These are phyloP conservation scores for Talaromyces pinophilus DNA, from an alignment of 2,329 filamentous ascomycete species.

Conservation along the genomic window DNA sequence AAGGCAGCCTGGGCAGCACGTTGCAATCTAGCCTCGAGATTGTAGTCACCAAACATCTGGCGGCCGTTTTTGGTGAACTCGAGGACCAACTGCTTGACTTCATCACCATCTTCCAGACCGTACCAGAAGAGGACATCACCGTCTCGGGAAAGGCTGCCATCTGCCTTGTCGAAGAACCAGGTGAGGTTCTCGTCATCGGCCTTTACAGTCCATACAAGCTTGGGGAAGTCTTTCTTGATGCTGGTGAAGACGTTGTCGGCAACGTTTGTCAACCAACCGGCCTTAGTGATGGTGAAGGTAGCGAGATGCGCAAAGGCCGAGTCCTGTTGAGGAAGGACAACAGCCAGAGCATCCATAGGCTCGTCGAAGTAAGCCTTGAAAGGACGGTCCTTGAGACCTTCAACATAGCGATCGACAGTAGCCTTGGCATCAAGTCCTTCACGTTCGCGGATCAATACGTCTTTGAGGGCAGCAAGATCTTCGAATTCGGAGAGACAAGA, in stretches of 20 bases:
- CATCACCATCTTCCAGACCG: constrained; percentile 76
- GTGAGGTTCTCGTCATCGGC: constrained; percentile 94
- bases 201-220: constrained; percentile 94
- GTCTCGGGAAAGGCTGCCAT: constrained; percentile 82
- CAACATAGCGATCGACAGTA: constrained; percentile 83
- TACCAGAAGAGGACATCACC: constrained; percentile 97
- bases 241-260: constrained; percentile 92
- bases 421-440: constrained; percentile 78
- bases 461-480: constrained; percentile 75
- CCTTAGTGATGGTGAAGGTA: constrained; percentile 89
- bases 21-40: constrained; percentile 81
- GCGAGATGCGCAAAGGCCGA: constrained; percentile 77
- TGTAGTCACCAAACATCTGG: constrained; percentile 85
- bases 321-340: constrained; percentile 71
- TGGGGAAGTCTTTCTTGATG: constrained; percentile 90
- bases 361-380: constrained; percentile 97
- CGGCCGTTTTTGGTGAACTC: constrained; percentile 82
- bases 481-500: constrained; percentile 72
- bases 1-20: constrained; percentile 72
- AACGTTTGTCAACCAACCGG: constrained; percentile 91
- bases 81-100: constrained; percentile 79
- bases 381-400: constrained; percentile 71
- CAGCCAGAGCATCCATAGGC: constrained; percentile 85
- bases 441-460: constrained; percentile 77
- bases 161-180: constrained; percentile 97